phyloP scores from a whole-genome alignment of 768 basidiomycete genomes.

The Daedaleopsis sinensis region DNA sequence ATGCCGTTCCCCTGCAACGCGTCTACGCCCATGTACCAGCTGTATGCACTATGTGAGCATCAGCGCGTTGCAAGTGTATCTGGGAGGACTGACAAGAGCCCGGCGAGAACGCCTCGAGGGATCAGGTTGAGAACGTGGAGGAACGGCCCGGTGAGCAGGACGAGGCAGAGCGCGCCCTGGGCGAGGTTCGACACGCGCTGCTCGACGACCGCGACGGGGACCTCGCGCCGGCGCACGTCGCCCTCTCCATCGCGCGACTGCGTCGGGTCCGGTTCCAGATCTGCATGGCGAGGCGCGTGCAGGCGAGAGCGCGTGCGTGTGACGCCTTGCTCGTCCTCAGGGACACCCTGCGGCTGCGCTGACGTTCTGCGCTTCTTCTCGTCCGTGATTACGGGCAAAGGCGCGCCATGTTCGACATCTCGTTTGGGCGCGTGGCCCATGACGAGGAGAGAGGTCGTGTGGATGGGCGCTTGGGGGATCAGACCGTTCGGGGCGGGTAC shows the following conservation, averaged over 20 bases:
- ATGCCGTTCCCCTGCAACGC: slow-evolving; percentile 83
- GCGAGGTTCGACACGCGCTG: slow-evolving; percentile 92
- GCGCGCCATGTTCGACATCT: slow-evolving; percentile 35
- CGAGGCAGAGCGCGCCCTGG: slow-evolving; percentile 78
- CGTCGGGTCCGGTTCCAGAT: slow-evolving; percentile 32
- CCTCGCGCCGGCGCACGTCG: slow-evolving; percentile 41
- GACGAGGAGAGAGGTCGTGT: slow-evolving; percentile 79
- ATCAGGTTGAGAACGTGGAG: slow-evolving; percentile 79
- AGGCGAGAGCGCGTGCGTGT: slow-evolving; percentile 14
- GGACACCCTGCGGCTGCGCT: neutral
- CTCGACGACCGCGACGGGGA: slow-evolving; percentile 80
- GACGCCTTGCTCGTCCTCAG: neutral
- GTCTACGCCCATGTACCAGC: slow-evolving; percentile 92
- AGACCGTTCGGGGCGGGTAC: slow-evolving; percentile 86
- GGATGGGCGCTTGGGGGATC: slow-evolving; percentile 91
- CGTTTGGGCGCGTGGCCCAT: slow-evolving; percentile 51
- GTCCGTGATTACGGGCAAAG: slow-evolving; percentile 18
- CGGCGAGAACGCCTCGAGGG: slow-evolving; percentile 82
- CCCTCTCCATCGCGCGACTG: slow-evolving; percentile 27
- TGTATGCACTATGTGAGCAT: slow-evolving; percentile 25
- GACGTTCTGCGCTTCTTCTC: slow-evolving; percentile 1
- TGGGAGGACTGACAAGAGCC: slow-evolving; percentile 65
- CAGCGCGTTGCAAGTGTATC: neutral
- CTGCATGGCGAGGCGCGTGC: slow-evolving; percentile 12
- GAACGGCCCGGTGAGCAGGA: slow-evolving; percentile 82